These are phyloP conservation scores for Dillenia turbinata DNA, from an alignment of 164 flowering plant genomes.

Conservation along the genomic window DNA sequence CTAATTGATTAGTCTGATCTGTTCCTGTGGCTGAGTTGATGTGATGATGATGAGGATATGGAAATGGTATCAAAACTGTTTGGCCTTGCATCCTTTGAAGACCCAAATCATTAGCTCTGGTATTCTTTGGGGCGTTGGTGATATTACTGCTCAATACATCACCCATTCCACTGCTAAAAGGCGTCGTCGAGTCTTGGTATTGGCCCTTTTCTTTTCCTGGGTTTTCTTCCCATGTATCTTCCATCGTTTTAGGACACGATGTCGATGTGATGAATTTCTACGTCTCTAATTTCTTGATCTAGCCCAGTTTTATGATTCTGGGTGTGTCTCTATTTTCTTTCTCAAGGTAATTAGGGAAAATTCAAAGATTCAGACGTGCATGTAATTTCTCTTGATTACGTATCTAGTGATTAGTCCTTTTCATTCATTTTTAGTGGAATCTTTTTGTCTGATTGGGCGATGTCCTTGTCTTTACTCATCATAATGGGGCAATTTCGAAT, in stretches of 20 bases:
- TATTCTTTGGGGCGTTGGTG: conserved; percentile 73
- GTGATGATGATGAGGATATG: conserved; percentile 43
- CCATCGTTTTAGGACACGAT: not conserved
- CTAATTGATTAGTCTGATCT: not conserved
- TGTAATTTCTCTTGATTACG: too few relatives aligned
- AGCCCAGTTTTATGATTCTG: too few relatives aligned
- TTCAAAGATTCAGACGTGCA: too few relatives aligned
- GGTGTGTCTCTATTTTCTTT: too few relatives aligned
- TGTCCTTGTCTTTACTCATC: too few relatives aligned
- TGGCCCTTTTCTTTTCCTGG: conserved; percentile 1
- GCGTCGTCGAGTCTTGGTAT: conserved; percentile 26
- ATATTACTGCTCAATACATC: conserved; percentile 62
- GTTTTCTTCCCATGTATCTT: not conserved
- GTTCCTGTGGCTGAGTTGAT: not conserved
- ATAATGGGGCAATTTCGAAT: too few relatives aligned
- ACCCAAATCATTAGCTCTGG: conserved; percentile 81
- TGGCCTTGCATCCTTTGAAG: conserved; percentile 60
- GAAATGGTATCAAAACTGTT: conserved; percentile 72
- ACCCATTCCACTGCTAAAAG: conserved; percentile 40
- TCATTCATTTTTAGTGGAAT: too few relatives aligned
- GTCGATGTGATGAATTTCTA: too few relatives aligned
- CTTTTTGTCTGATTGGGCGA: too few relatives aligned
- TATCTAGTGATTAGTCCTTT: too few relatives aligned
- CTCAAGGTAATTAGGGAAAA: too few relatives aligned
- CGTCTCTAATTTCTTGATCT: too few relatives aligned